Conservation (phyloP, 176 grass and related monocot genomes). For the Hordeum marinum region DNA sequence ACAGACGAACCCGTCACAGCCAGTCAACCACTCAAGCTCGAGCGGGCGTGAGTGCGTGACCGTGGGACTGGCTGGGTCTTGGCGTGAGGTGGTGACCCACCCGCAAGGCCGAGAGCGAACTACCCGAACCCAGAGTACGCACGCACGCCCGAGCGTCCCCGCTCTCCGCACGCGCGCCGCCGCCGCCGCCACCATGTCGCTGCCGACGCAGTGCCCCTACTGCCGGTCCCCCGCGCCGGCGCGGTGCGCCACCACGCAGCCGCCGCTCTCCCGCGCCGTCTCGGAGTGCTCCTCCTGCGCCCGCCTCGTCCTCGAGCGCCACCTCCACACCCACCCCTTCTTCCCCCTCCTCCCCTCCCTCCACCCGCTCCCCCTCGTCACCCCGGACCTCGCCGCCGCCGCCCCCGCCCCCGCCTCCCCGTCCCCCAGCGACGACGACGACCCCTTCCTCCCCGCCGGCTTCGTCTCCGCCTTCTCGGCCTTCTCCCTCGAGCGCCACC, state of each 20-base stretch:
- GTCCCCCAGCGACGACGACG: slow-evolving; percentile 27
- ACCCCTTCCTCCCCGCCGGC: slow-evolving; percentile 83
- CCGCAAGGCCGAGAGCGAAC: not conserved
- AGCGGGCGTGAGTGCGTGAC: no score
- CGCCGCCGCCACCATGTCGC: slow-evolving; percentile 21
- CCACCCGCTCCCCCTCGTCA: slow-evolving; percentile 73
- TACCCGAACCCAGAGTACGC: not conserved
- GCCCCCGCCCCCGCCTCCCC: slow-evolving; percentile 7
- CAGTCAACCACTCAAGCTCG: no score
- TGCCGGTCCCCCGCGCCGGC: slow-evolving; percentile 42
- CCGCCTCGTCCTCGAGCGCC: slow-evolving; percentile 72
- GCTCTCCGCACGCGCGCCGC: not conserved
- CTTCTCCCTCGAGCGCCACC: slow-evolving; percentile 82
- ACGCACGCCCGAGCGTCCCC: not conserved
- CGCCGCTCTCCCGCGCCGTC: slow-evolving; percentile 54
- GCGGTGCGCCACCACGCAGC: slow-evolving; percentile 60
- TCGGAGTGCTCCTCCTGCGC: slow-evolving; percentile 84
- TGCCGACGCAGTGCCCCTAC: slow-evolving; percentile 68
- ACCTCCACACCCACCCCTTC: slow-evolving; percentile 75
- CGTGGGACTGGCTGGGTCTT: no score
- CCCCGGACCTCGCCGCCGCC: slow-evolving; percentile 64
- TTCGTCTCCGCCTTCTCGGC: slow-evolving; percentile 95
- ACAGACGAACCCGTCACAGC: no score
- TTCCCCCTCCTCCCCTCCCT: slow-evolving; percentile 67
- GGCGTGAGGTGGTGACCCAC: not conserved